phyloP scores from a whole-genome alignment of 495 filamentous ascomycete species.

The Penicillium pancosmium region DNA sequence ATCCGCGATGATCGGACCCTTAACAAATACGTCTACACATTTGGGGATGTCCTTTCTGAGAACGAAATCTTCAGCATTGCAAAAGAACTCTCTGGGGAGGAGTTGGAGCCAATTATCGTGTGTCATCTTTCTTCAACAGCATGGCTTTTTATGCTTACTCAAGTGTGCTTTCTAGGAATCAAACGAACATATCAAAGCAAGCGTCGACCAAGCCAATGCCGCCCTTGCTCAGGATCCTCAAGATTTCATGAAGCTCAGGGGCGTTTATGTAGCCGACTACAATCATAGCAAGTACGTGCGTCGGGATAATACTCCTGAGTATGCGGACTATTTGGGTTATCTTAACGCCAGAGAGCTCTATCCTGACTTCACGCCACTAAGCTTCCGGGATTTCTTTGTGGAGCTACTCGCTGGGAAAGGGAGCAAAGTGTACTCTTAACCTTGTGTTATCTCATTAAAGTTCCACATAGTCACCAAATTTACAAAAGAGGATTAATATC shows the following conservation, averaged over 20 bases:
- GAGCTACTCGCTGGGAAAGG: constrained; percentile 10
- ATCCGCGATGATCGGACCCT: constrained; percentile 45
- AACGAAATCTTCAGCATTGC: neutral
- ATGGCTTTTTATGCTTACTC: neutral
- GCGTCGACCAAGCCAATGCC: neutral
- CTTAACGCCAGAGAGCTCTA: constrained; percentile 47
- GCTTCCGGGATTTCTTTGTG: constrained; percentile 18
- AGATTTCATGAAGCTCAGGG: neutral
- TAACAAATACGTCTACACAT: constrained; percentile 21
- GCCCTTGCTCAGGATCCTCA: neutral
- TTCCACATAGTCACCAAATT: too few relatives aligned
- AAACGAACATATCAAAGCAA: neutral
- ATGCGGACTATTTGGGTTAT: constrained; percentile 49
- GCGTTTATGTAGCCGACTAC: constrained; percentile 29
- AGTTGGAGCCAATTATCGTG: neutral
- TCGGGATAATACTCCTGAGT: constrained; percentile 45
- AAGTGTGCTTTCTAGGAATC: neutral
- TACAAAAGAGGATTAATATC: neutral
- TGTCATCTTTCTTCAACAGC: neutral
- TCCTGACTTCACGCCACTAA: constrained; percentile 34
- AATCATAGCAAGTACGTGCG: constrained; percentile 36
- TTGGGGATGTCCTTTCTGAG: neutral
- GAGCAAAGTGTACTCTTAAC: neutral
- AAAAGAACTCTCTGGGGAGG: constrained; percentile 4
- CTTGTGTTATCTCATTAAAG: neutral